Evolutionary conservation across 371 early-diverging fungal genomes (phyloP).

Genomic region (Rhizopus delemar): DNA sequence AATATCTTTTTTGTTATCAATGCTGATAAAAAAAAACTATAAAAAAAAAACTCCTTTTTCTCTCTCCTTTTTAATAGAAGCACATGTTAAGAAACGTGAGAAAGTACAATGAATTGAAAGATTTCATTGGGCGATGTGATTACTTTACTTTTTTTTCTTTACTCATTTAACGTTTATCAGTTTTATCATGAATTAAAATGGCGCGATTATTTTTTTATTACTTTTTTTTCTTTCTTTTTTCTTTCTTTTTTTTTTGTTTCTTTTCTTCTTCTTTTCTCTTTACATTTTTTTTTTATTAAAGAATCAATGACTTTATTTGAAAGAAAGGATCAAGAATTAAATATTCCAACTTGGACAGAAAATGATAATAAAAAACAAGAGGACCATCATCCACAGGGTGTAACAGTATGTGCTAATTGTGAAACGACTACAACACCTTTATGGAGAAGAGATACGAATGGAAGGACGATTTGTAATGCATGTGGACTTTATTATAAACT

Average conservation of each 20-base stretch:
- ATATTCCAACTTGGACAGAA: background rate
- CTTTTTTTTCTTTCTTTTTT: background rate
- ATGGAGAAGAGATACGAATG: slow-evolving; percentile 75
- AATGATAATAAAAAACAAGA: slow-evolving; percentile 20
- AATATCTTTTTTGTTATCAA: too few species aligned
- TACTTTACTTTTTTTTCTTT: slow-evolving; percentile 5
- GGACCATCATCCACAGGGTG: slow-evolving; percentile 6
- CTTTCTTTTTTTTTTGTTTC: background rate
- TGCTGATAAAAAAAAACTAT: too few species aligned
- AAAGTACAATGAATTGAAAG: slow-evolving; percentile 2
- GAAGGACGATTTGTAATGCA: slow-evolving; percentile 76
- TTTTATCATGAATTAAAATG: slow-evolving; percentile 9
- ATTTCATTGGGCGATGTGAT: slow-evolving; percentile 5
- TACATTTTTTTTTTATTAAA: background rate
- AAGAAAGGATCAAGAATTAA: slow-evolving; percentile 6
- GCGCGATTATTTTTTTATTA: slow-evolving; percentile 7
- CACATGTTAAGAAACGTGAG: background rate
- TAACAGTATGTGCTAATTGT: slow-evolving; percentile 70
- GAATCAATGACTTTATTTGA: slow-evolving; percentile 1
- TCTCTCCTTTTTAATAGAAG: too few species aligned
- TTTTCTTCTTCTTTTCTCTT: background rate
- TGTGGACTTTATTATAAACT: slow-evolving; percentile 81
- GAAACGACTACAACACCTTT: slow-evolving; percentile 76
- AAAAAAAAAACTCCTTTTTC: too few species aligned
- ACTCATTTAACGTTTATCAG: slow-evolving; percentile 3